Base-by-base conservation (phyloP, 2,329 filamentous ascomycete species). In the Ascochyta clinopodiicola region DNA sequence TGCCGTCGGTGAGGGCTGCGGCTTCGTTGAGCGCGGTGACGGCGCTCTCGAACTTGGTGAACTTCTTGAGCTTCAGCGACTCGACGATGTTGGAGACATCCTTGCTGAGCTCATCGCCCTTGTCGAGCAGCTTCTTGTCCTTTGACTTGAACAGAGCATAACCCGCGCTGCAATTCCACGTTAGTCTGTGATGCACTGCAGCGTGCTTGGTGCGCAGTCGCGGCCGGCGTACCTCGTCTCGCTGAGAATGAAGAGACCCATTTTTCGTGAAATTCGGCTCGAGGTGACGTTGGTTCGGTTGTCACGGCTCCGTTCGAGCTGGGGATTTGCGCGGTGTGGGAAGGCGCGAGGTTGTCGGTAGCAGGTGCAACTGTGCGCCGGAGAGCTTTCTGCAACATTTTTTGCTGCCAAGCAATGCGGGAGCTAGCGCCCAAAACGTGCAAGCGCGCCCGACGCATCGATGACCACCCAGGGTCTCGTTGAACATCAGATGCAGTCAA, bases 121-220 rank as follows among this genome's bases (percentile, higher is more conserved):
- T 88, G 79, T 96, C 95, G 64, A 99, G 84, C 57, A 98, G 86
- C 84, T 98, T 98, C 87, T 97, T 98, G 85, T 98, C 94, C 78
- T 93, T 92, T 70, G 94, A 90, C 85, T 99, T 98, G 83, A 99
- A 92, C 77, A 99, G 87, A 79, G 93, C 95, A 82, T 98, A 98
- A 77, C 95, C 96, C 69, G 93, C 93, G 79, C 91, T 91, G 73
- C 89, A 89, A 70, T 51, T 27, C 6, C 24, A 39, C 36, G 62
- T 71, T 61, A 70, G 64, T 61, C 32, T 44, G 19, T 56, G 8
- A n/a, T 21, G 32, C 31, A 24, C 29, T 34, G 39, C 38, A 56
- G 55, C 51, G 50, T 25, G 47, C 51, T 48, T 34, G 47, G 56
- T 52, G 54, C 54, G 48, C 34, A 10, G n/a, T 37, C 37, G 45